Evolutionary conservation across 257 asterid genomes (phyloP), one percentile per base, ranked within the genome.

Genomic region (Jaltomata sinuosa): DNA sequence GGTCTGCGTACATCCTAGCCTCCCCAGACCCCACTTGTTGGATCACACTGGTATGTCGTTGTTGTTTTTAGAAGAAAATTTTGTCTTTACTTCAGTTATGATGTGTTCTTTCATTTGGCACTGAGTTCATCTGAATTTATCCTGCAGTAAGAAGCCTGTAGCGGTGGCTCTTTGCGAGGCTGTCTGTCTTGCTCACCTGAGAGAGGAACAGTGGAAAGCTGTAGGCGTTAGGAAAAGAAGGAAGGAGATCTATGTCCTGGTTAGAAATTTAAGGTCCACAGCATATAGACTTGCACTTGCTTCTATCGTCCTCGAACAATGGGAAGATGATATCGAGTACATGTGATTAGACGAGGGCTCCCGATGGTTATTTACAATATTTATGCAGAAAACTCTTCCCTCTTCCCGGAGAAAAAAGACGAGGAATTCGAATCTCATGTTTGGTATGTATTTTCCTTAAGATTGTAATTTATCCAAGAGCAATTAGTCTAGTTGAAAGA

Each of bases 221-320:
- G 67, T 85, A 49, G 84, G 92, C 16, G 86, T 38, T 36, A 86
- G 84, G 84, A 90, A 85, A 90, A 89, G 98, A 88, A 93, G 86
- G 89, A 90, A 91, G 90, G 95, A 92, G 88, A 93, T 93, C n/a
- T 96, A 90, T 86, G 98, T 96, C 38, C 88, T 93, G 79, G 99
- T 94, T 45, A 91, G 98, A 89, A 96, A 96, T 89, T 87, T 94
- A 90, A 92, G 97, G 87, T 94, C 98, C 72, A 94, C 98, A 10
- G 91, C 97, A 15, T 96, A 93, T 85, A 89, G 96, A 87, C 98
- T 94, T 88, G 99, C 96, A 84, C 92, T 89, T 79, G 98, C 98
- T 11, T 90, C 95, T 86, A 87, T 97, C 84, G 92, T 91, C 79
- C 90, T 96, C 8, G 99, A 96, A 88, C 91, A 89, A 53, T 89